These are phyloP conservation scores for Neurospora sp. DNA, from an alignment of 495 filamentous ascomycete genomes.

Conservation along the genomic window DNA sequence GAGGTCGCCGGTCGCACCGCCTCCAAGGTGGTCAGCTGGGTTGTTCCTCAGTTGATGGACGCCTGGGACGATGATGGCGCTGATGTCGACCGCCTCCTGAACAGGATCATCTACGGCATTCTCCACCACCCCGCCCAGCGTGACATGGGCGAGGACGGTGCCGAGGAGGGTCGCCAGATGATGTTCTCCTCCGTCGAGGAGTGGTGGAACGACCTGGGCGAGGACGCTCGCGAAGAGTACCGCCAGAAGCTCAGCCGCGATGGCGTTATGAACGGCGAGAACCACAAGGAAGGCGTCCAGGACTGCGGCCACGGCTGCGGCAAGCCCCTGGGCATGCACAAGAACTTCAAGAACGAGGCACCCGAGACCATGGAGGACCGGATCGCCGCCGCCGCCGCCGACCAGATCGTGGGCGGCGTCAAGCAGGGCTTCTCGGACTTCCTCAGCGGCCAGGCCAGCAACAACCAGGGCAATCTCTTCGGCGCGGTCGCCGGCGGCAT, in stretches of 20 bases:
- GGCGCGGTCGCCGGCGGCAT: conserved; percentile 36
- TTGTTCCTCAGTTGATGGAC: conserved; percentile 74
- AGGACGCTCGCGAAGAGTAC: conserved; percentile 50
- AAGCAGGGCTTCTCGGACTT: conserved; percentile 30
- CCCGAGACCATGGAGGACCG: conserved; percentile 30
- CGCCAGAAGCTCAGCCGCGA: conserved; percentile 63
- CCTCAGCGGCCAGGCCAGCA: conserved; percentile 15
- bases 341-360: conserved; percentile 28
- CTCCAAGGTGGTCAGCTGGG: conserved; percentile 65
- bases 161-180: conserved; percentile 54
- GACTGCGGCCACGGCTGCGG: conserved; percentile 82
- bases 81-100: conserved; percentile 56
- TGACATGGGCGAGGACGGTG: conserved; percentile 59
- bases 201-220: conserved; percentile 65
- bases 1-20: conserved; percentile 79
- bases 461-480: conserved; percentile 31
- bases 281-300: conserved; percentile 76
- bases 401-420: conserved; percentile 36
- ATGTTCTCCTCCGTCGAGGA: conserved; percentile 71
- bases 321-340: conserved; percentile 37
- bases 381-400: conserved; percentile 34
- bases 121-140: conserved; percentile 81
- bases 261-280: conserved; percentile 62
- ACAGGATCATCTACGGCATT: conserved; percentile 67
- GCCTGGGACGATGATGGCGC: conserved; percentile 69